phyloP scores from a whole-genome alignment of 2,329 filamentous ascomycete species.

The Furcasterigmium sp. region DNA sequence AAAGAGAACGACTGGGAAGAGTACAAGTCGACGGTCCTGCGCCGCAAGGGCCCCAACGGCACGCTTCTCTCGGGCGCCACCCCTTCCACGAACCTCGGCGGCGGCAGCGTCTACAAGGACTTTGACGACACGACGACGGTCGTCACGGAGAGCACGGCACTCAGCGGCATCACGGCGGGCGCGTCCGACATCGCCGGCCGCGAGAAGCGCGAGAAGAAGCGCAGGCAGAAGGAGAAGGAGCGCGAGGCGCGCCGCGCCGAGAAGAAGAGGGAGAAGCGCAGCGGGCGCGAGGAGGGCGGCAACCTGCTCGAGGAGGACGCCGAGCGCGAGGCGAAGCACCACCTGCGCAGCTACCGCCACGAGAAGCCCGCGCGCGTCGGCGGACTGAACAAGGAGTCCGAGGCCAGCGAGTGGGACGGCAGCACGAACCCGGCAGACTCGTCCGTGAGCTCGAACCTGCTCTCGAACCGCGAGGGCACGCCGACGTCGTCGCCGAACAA shows the following conservation, averaged over 20 bases:
- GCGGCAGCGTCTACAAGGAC: slow-evolving; percentile 78
- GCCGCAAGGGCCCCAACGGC: slow-evolving; percentile 84
- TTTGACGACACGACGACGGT: slow-evolving; percentile 47
- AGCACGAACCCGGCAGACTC: slow-evolving; percentile 62
- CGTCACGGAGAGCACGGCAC: slow-evolving; percentile 36
- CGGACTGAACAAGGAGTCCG: slow-evolving; percentile 77
- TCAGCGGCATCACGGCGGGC: slow-evolving; percentile 54
- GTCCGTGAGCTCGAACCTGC: slow-evolving; percentile 57
- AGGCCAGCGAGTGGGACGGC: slow-evolving; percentile 76
- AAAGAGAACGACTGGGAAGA: slow-evolving; percentile 89
- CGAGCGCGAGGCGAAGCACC: slow-evolving; percentile 58
- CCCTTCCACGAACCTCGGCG: slow-evolving; percentile 76
- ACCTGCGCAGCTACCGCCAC: slow-evolving; percentile 77
- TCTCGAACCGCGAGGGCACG: slow-evolving; percentile 51
- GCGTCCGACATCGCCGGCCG: slow-evolving; percentile 51
- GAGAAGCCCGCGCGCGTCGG: slow-evolving; percentile 85
- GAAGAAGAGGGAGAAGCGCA: slow-evolving; percentile 14
- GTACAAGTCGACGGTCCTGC: slow-evolving; percentile 91
- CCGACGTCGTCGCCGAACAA: slow-evolving; percentile 50
- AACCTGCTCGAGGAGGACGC: slow-evolving; percentile 61
- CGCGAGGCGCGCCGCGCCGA: slow-evolving; percentile 24
- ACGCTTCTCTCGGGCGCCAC: slow-evolving; percentile 80
- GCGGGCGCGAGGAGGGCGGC: slow-evolving; percentile 23
- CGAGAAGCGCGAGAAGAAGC: slow-evolving; percentile 50
- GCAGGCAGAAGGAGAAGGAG: slow-evolving; percentile 38